Evolutionary conservation across 495 filamentous ascomycete species (phyloP).

Genomic region (Annulohypoxylon nitens): DNA sequence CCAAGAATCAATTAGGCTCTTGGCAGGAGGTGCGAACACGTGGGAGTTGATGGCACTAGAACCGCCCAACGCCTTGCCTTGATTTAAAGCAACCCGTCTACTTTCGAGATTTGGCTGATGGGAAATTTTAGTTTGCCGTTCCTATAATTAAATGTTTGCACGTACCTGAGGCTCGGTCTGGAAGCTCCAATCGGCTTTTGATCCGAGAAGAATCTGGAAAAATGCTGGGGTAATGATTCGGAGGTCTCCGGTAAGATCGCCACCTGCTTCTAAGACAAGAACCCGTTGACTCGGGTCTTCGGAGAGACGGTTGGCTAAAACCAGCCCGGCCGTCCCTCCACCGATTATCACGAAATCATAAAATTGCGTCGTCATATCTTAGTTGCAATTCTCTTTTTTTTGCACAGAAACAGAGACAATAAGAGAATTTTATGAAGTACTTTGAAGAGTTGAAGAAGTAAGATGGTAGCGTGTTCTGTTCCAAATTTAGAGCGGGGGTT

Average conservation of each 20-base stretch:
- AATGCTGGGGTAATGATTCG: slow-evolving; percentile 16
- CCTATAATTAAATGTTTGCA: neutral
- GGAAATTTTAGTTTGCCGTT: neutral
- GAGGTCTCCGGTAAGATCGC: slow-evolving; percentile 11
- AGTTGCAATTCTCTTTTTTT: neutral
- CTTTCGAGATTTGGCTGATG: slow-evolving; percentile 56
- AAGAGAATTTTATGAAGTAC: neutral
- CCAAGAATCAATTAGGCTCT: slow-evolving; percentile 56
- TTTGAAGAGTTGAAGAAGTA: neutral
- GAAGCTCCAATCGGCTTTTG: slow-evolving; percentile 18
- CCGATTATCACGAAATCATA: slow-evolving; percentile 23
- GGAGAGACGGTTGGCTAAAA: slow-evolving; percentile 19
- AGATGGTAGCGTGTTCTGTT: slow-evolving; percentile 2
- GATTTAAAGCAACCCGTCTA: slow-evolving; percentile 56
- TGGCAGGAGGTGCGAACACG: slow-evolving; percentile 40
- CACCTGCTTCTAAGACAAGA: slow-evolving; percentile 25
- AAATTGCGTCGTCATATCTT: neutral
- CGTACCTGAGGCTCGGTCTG: slow-evolving; percentile 12
- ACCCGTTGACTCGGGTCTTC: slow-evolving; percentile 11
- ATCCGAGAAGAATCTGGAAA: slow-evolving; percentile 1
- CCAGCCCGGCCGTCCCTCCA: slow-evolving; percentile 22
- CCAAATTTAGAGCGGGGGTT: slow-evolving; percentile 3
- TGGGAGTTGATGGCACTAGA: slow-evolving; percentile 68
- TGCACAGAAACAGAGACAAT: too few species aligned
- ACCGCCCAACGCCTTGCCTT: slow-evolving; percentile 70